Evolutionary conservation across 768 basidiomycete species (phyloP).

Genomic region (Pleurotus djamor): DNA sequence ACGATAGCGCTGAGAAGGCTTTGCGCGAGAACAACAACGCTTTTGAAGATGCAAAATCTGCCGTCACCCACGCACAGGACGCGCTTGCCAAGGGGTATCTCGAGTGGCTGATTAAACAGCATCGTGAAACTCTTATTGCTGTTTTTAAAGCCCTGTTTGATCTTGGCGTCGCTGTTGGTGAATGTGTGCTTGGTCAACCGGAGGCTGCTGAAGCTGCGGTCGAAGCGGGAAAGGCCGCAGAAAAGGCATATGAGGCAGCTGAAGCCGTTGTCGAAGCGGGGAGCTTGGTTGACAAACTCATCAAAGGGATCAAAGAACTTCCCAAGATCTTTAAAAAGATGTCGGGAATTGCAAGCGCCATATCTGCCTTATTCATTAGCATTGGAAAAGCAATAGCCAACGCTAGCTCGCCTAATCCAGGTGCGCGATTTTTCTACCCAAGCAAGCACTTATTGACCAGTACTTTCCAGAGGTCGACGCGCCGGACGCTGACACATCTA

Average conservation of each 20-base stretch:
- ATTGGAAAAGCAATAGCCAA: not conserved
- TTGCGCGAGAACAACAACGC: not conserved
- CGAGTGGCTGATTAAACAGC: not conserved
- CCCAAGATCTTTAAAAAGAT: not conserved
- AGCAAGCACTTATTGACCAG: no score
- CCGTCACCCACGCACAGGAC: not conserved
- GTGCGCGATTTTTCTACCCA: not conserved
- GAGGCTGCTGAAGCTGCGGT: not conserved
- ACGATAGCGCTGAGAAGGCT: not conserved
- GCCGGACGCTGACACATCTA: not conserved
- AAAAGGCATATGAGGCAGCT: not conserved
- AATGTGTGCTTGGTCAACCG: not conserved
- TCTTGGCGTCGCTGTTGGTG: not conserved
- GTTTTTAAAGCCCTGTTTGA: not conserved
- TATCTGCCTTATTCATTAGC: not conserved
- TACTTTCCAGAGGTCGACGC: not conserved
- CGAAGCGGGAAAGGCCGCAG: not conserved
- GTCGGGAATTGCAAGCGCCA: not conserved
- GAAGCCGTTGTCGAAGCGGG: not conserved
- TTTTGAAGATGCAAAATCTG: not conserved
- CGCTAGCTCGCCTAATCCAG: not conserved
- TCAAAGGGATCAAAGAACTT: not conserved
- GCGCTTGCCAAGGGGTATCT: not conserved
- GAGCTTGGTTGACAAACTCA: not conserved
- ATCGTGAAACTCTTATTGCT: not conserved